phyloP scores from a whole-genome alignment of 2,329 filamentous ascomycete species.

The Claviceps capensis region DNA sequence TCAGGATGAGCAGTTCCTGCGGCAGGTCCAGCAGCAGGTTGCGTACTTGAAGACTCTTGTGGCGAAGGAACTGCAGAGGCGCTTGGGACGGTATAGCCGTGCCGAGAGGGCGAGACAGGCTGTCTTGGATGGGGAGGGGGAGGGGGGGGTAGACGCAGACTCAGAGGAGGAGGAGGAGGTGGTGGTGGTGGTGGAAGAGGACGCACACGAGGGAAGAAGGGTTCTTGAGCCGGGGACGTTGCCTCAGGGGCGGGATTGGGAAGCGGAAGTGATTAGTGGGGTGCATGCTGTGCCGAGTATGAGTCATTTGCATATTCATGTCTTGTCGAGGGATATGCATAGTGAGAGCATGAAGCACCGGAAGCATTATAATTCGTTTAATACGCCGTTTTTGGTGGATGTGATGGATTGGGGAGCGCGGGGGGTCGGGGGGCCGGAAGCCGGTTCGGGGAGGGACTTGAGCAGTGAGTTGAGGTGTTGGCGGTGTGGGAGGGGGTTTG shows the following conservation, averaged over 20 bases:
- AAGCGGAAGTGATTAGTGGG: slow-evolving; percentile 57
- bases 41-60: slow-evolving; percentile 49
- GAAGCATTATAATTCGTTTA: slow-evolving; percentile 90
- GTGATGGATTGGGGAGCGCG: slow-evolving; percentile 62
- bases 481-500: slow-evolving; percentile 65
- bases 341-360: slow-evolving; percentile 59
- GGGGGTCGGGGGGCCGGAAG: slow-evolving; percentile 46
- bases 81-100: slow-evolving; percentile 48
- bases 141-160: slow-evolving; percentile 28
- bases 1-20: slow-evolving; percentile 55
- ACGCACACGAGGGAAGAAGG: background rate
- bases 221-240: slow-evolving; percentile 9
- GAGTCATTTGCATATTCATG: slow-evolving; percentile 83
- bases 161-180: background rate
- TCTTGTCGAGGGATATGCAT: slow-evolving; percentile 68
- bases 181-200: too few species aligned
- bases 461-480: slow-evolving; percentile 60
- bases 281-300: slow-evolving; percentile 84
- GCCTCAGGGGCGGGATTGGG: slow-evolving; percentile 49
- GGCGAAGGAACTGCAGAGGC: slow-evolving; percentile 59
- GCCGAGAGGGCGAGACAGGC: slow-evolving; percentile 50
- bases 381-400: slow-evolving; percentile 68
- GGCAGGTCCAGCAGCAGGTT: slow-evolving; percentile 46
- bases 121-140: slow-evolving; percentile 45
- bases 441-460: slow-evolving; percentile 38